Evolutionary conservation across 2,329 filamentous ascomycete species (phyloP), one percentile per base, ranked within the genome.

Genomic region (Dryadomyces sulphureus): DNA sequence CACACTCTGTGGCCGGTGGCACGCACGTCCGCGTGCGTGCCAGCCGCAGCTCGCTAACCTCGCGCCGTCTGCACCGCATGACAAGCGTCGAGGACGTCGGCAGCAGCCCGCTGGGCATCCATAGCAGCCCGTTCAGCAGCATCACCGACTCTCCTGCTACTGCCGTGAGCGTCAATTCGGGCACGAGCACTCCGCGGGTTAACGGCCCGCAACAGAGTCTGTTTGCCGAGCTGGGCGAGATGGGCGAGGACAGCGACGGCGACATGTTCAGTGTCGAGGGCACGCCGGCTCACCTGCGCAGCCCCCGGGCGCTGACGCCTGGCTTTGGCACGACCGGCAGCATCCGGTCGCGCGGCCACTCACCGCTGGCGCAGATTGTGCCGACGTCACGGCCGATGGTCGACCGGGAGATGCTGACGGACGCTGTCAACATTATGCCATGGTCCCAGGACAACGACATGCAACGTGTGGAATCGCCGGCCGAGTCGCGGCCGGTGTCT

Each of bases 221-320:
- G 43, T 94, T 92, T 59, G 88, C 88, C 36, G 92, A 98, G 62
- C 73, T 98, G 38, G 86, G 84, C 45, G 85, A 87, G 53, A 67
- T 95, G 38, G 81, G 77, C 50, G 52, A 54, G 21, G 77, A 78
- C 52, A 81, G 83, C 54, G 84, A 86, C 51, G 84, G 86, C 49
- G 81, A 82, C 50, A 80, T 83, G 45, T 68, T 63, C 48, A 68
- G 67, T 16, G 68, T n/a, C 16, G 34, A 67, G 17, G 71, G 65
- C 22, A 79, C 75, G 25, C 77, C 77, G 22, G 73, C 69, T 51
- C 69, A 71, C 50, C 67, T 68, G 34, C 60, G 64, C 38, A 68
- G 67, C 49, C 55, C 63, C 20, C 67, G 68, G 38, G 69, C 65
- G 17, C 54, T 62, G 38, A 74, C 71, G 6, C 71, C 73, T n/a